These are phyloP conservation scores for Fusarium haematococcum DNA, from an alignment of 2,329 filamentous ascomycete genomes.

Conservation along the genomic window DNA sequence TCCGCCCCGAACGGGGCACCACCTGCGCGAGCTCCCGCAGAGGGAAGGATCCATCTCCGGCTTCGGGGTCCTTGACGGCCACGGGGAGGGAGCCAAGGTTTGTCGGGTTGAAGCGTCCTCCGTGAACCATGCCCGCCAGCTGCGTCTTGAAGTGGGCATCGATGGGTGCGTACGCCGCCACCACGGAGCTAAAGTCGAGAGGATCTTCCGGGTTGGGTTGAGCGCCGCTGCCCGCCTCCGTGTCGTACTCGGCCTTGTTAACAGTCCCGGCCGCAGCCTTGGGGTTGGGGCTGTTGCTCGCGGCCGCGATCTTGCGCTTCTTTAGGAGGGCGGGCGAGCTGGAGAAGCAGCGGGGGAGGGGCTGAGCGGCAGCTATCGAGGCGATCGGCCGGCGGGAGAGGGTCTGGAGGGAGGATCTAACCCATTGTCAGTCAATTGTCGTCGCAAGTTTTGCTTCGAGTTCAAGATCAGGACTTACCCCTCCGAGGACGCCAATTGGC, in stretches of 20 bases:
- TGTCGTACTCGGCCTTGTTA: conserved; percentile 34
- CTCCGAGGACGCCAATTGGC: conserved; percentile 41
- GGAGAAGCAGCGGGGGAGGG: conserved; percentile 45
- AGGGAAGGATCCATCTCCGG: conserved; percentile 53
- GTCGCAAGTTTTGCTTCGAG: neutral
- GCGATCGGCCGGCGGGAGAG: conserved; percentile 21
- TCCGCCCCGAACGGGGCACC: conserved; percentile 58
- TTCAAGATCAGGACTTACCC: conserved; percentile 24
- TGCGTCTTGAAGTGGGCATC: conserved; percentile 58
- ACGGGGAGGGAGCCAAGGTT: conserved; percentile 60
- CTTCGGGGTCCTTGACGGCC: conserved; percentile 47
- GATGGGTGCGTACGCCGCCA: conserved; percentile 55
- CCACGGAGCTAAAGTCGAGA: conserved; percentile 62
- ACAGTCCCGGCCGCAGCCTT: conserved; percentile 31
- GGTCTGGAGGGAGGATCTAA: conserved; percentile 32
- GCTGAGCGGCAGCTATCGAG: conserved; percentile 1
- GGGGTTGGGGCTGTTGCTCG: conserved; percentile 46
- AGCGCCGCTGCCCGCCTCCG: conserved; percentile 26
- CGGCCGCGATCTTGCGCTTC: conserved; percentile 53
- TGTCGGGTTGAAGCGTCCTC: conserved; percentile 65
- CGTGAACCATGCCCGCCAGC: conserved; percentile 55
- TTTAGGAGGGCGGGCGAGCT: conserved; percentile 48
- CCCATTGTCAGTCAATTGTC: conserved; percentile 25
- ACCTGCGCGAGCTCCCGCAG: conserved; percentile 68
- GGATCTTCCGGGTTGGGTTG: conserved; percentile 56